phyloP scores from a whole-genome alignment of 192 early-diverging fungal species.

The Gamsiella multidivaricata region DNA sequence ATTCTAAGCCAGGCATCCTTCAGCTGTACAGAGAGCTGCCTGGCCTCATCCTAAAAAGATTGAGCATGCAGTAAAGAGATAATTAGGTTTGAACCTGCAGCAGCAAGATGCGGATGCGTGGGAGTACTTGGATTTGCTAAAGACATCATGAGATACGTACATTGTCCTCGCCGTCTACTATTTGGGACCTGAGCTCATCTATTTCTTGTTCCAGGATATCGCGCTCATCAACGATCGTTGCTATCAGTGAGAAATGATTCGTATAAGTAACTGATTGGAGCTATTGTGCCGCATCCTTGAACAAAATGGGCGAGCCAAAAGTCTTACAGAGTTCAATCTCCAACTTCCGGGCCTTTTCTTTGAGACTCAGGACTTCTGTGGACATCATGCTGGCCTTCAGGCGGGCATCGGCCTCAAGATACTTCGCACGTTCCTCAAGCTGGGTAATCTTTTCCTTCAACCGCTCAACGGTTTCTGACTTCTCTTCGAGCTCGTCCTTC shows the following conservation, averaged over 20 bases:
- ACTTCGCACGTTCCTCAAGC: constrained; percentile 37
- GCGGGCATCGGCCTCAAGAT: constrained; percentile 33
- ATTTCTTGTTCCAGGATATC: constrained; percentile 22
- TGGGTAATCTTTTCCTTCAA: constrained; percentile 22
- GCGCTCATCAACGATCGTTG: constrained; percentile 24
- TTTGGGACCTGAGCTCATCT: not conserved
- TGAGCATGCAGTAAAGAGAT: too few relatives aligned
- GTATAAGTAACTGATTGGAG: not conserved
- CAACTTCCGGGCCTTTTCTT: constrained; percentile 34
- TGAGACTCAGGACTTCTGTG: constrained; percentile 42
- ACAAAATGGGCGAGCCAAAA: too few relatives aligned
- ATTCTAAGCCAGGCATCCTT: constrained; percentile 36
- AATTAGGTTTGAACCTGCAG: too few relatives aligned
- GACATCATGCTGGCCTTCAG: constrained; percentile 33
- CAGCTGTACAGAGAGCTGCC: constrained; percentile 29
- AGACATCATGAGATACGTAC: not conserved
- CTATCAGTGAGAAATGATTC: constrained; percentile 2
- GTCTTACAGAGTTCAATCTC: constrained; percentile 50
- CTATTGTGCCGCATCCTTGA: too few relatives aligned
- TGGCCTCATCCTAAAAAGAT: constrained; percentile 32
- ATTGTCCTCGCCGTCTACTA: constrained; percentile 3
- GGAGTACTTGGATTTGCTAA: too few relatives aligned
- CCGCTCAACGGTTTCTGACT: constrained; percentile 9
- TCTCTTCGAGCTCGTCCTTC: constrained; percentile 31
- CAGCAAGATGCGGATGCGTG: too few relatives aligned